phyloP scores from a whole-genome alignment of 2,329 filamentous ascomycete genomes.

The Chaetomium strumarium region DNA sequence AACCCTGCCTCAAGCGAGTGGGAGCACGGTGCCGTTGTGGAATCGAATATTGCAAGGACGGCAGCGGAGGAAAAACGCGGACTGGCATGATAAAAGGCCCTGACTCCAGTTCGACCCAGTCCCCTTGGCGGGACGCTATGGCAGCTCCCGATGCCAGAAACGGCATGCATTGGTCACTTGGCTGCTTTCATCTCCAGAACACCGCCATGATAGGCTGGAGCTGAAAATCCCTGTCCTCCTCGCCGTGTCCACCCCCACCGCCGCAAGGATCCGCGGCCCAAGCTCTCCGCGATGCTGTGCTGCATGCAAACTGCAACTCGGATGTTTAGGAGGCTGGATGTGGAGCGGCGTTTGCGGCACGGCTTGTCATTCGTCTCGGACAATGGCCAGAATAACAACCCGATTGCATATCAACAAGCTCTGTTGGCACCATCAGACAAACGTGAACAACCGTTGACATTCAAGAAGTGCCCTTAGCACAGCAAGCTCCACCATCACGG shows the following conservation, averaged over 20 bases:
- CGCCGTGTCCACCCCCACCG: conserved; percentile 5
- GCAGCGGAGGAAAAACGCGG: conserved; percentile 14
- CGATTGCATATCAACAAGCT: background rate
- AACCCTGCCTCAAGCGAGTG: conserved; percentile 21
- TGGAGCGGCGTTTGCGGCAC: conserved; percentile 9
- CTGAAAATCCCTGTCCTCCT: conserved; percentile 12
- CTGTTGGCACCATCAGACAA: background rate
- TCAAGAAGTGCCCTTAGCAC: background rate
- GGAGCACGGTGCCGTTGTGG: conserved; percentile 15
- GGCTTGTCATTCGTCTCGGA: conserved; percentile 11
- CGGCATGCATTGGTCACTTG: conserved; percentile 9
- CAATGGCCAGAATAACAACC: conserved; percentile 5
- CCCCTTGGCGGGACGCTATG: conserved; percentile 14
- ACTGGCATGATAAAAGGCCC: conserved; percentile 15
- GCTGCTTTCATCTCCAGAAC: conserved; percentile 13
- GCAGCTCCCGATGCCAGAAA: conserved; percentile 17
- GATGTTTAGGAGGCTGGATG: conserved; percentile 4
- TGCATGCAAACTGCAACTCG: conserved; percentile 1
- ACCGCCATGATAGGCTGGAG: conserved; percentile 19
- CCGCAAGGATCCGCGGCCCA: conserved; percentile 10
- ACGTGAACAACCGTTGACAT: background rate
- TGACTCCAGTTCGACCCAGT: conserved; percentile 5
- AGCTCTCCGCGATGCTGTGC: conserved; percentile 5
- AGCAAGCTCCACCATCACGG: conserved; percentile 1
- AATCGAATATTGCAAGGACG: conserved; percentile 4